A percentile compares a stretch with the other conserved stretches of the same genome.
Conservation (phyloP, 352 stramenopile genomes). For the Peronospora destructor region DNA sequence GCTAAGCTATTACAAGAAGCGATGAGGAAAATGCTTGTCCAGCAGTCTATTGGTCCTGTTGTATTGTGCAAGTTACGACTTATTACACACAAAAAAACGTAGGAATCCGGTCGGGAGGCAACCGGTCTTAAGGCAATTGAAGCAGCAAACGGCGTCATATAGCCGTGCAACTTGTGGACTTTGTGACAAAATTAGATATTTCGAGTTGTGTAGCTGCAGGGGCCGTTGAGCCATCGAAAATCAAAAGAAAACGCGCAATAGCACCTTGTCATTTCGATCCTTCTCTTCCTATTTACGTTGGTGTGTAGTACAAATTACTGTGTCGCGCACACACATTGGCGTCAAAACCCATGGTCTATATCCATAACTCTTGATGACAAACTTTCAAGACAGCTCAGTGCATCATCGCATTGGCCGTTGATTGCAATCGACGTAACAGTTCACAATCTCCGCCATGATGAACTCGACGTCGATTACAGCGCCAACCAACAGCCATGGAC, state of each 20-base stretch:
- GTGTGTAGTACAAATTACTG: background rate
- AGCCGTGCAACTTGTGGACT: slow-evolving; percentile 6
- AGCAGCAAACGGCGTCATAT: slow-evolving; percentile 1
- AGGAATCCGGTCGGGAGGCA: background rate
- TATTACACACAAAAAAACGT: background rate
- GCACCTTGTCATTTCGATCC: no score
- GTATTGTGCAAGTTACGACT: slow-evolving; percentile 5
- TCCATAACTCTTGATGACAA: slow-evolving; percentile 1
- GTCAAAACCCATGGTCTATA: background rate
- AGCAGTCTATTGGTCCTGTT: background rate
- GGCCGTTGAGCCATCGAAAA: background rate
- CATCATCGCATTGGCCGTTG: background rate
- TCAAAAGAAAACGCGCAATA: slow-evolving; percentile 13
- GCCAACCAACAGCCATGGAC: background rate
- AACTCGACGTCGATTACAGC: slow-evolving; percentile 13
- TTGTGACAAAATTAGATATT: background rate
- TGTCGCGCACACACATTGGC: background rate
- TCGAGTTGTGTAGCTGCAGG: no score
- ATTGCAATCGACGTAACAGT: slow-evolving; percentile 1
- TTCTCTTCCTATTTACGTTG: background rate
- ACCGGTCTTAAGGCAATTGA: slow-evolving; percentile 2
- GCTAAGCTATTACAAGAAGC: slow-evolving; percentile 24
- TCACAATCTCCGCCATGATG: slow-evolving; percentile 14
- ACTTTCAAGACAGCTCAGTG: background rate
- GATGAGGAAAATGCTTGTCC: slow-evolving; percentile 1